Evolutionary conservation across 805 yeast species (phyloP), one percentile per base, ranked within the genome.

Genomic region (Starmerella davenportii): DNA sequence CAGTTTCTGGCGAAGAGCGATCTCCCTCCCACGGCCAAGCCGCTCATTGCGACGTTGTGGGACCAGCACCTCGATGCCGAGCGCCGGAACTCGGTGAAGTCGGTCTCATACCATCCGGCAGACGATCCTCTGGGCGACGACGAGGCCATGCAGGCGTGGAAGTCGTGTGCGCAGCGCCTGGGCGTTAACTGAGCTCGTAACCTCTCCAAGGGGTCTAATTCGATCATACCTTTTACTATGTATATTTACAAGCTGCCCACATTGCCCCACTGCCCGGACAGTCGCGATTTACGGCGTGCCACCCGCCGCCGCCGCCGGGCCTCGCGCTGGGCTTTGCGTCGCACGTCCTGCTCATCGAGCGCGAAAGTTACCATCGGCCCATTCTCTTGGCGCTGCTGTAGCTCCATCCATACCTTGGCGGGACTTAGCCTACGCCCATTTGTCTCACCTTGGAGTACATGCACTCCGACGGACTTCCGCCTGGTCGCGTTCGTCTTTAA

Each of bases 121-220:
- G 45, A 42, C 55, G 72, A 82, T 40, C 79, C 93, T 21, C 63
- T 80, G 51, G 93, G 92, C 42, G 76, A 90, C 66, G 93, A 79
- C 58, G 82, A 37, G 4, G 31, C 47, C 9, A 25, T 45, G 43
- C 37, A 29, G 27, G 48, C 43, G 2, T 45, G 48, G 48, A 38
- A 24, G 11, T 3, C 20, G 8, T 38, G 39, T 20, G 46, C 46
- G 3, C 40, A 38, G 29, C 43, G 38, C 34, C 25, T 43, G 5
- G 41, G 46, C 9, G 9, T 41, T 24, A 40, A 23, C 25, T 23
- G 25, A 23, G 11, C 7, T 7, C 11, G 11, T 23, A 23, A 11
- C 11, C 9, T 23, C 11, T 23, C n/a, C n/a, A n/a, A n/a, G n/a
- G n/a, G n/a, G n/a, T n/a, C n/a, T n/a, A n/a, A n/a, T n/a, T n/a